Base-by-base conservation (phyloP, 805 yeast genomes). In the Lachancea waltii region DNA sequence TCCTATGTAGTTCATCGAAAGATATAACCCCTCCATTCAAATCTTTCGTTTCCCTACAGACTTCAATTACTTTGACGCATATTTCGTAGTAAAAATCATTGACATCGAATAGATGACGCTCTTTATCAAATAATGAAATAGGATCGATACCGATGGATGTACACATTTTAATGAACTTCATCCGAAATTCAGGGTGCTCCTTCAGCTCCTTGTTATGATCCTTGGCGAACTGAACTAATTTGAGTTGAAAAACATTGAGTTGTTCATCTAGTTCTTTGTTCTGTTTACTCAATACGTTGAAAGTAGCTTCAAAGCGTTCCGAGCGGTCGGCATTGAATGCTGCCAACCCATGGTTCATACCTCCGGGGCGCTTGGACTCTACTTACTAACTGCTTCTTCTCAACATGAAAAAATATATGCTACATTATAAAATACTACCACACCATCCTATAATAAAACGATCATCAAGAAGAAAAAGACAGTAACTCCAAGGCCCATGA, bases 91-190 rank as follows among this genome's bases (percentile, higher is more conserved):
- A 70, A 48, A 73, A 81, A 49, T 81, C 87, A 31, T 58, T 53
- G 27, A 62, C 56, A 26, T 47, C 53, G 31, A 53, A 53, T 17
- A 56, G 46, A 41, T 56, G 61, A 18, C 52, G 46, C 36, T 60
- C 56, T 25, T 56, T 56, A 30, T 59, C 57, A 40, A 61, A 62
- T n/a, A 64, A 40, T 42, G 58, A 37, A 19, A 89, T 57, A 0
- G 95, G 92, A 56, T 89, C 96, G 14, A 87, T 79, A 1, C 96
- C 96, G 20, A 87, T 79, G 48, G 79, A 74, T 3, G 72, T 65
- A 51, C 95, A 86, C 65, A 89, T 79, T 42, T 73, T 72, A 25
- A 85, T 77, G 57, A 87, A 85, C 53, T 84, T 80, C 20, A 71
- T 64, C 21, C 94, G 66, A 50, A 86, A 73, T 40, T 75, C 75